phyloP scores from a whole-genome alignment of 2,329 filamentous ascomycete genomes.

The Fusarium drepaniforme region DNA sequence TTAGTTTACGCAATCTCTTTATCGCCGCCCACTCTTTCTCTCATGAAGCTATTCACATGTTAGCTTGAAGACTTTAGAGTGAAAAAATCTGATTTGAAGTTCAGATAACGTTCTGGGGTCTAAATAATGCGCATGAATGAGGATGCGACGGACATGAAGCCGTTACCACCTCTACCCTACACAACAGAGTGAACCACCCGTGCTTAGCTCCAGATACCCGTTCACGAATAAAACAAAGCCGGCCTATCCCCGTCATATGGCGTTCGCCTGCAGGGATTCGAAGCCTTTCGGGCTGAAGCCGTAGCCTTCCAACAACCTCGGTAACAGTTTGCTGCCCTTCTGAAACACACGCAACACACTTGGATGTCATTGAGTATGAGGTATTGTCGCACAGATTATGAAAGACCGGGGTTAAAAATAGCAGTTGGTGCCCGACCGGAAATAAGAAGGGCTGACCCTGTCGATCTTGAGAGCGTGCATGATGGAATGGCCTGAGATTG shows the following conservation, averaged over 20 bases:
- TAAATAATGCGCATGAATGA: background rate
- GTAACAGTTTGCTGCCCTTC: background rate
- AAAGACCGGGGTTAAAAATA: background rate
- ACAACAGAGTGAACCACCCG: background rate
- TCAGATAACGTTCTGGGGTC: background rate
- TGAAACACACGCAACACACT: background rate
- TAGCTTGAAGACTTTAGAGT: background rate
- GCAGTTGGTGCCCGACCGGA: background rate
- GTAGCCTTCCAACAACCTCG: background rate
- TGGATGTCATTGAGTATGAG: background rate
- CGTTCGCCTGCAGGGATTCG: background rate
- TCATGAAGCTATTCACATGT: background rate
- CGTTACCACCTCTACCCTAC: background rate
- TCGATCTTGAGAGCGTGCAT: background rate
- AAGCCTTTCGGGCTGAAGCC: background rate
- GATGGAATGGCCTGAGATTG: background rate
- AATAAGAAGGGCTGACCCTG: background rate
- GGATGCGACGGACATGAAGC: background rate
- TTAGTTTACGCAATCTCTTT: background rate
- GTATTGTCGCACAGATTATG: background rate
- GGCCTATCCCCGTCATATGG: background rate
- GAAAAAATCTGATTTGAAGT: background rate
- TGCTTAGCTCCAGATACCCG: background rate
- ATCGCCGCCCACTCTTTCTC: fast-evolving
- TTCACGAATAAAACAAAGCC: background rate